A percentile compares a stretch with the other conserved stretches of the same genome.
phyloP scores from a whole-genome alignment of 129 eudicot species.

The Scalesia atractyloides region DNA sequence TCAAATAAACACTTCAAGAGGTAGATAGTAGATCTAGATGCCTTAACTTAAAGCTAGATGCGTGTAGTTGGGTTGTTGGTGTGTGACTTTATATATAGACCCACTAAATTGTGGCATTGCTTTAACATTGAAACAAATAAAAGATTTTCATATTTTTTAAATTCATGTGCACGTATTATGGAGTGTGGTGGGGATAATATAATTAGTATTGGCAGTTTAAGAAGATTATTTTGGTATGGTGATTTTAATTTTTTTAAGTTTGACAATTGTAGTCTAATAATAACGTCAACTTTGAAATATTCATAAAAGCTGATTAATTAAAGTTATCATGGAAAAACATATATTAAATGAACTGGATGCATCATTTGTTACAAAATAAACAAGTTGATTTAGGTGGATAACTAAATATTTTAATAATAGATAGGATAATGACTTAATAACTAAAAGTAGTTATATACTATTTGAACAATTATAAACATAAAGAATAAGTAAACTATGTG shows the following conservation, averaged over 20 bases:
- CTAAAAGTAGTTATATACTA: not conserved
- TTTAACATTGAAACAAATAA: not conserved
- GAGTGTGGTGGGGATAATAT: not conserved
- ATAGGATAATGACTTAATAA: not conserved
- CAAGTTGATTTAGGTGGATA: not conserved
- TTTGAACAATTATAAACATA: not conserved
- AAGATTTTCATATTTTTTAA: not conserved
- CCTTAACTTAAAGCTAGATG: constrained; percentile 21
- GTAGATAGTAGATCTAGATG: not conserved
- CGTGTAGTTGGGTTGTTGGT: constrained; percentile 12
- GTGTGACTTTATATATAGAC: constrained; percentile 28
- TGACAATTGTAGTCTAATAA: not conserved
- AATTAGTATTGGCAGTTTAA: not conserved
- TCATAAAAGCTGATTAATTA: not conserved
- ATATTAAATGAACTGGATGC: not conserved
- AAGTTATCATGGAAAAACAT: not conserved
- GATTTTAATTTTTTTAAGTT: not conserved
- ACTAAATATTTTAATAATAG: not conserved
- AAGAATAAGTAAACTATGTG: not conserved
- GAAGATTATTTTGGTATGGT: not conserved
- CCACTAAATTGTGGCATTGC: constrained; percentile 1
- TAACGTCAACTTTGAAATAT: not conserved
- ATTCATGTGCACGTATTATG: not conserved
- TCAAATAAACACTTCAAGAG: constrained; percentile 17
- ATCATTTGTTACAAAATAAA: not conserved